Evolutionary conservation across 768 basidiomycete genomes (phyloP), one percentile per base, ranked within the genome.

Genomic region (Termitomyces eurrhizus): DNA sequence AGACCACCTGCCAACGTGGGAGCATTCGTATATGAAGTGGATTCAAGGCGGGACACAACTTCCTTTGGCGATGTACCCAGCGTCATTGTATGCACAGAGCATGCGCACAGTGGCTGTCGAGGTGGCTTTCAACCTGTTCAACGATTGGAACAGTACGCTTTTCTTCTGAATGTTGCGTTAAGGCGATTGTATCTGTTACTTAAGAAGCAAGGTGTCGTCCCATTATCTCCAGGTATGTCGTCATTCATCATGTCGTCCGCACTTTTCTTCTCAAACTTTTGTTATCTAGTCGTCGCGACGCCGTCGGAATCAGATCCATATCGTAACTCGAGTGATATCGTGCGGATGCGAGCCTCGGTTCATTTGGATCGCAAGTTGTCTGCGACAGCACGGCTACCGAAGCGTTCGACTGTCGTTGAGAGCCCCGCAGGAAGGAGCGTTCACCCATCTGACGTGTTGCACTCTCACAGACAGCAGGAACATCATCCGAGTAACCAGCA

Each of bases 81-180:
- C 35, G 76, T 84, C 53, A 85, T 93, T 63, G 83, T 86, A 61
- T 98, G 96, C 72, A 81, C 80, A 6, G 86, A 89, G 14, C 95
- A 96, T 71, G 86, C 82, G 8, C 86, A 88, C 69, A 67, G 75
- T 32, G 83, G 81, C 16, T 92, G 89, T 67, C 78, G 84, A 58
- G 69, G 74, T 26, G 94, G 95, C 12, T 98, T 98, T 74, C 90
- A 92, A 69, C 82, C 92, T 18, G 97, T 97, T 16, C 93, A 95
- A 62, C 81, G 96, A 59, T 75, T 99, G 64, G 97, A 99, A 77
- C 97, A 99, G 71, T 99, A 97, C 72, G 93, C 97, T 2, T 99
- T 95, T 80, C 75, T 99, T 59, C 78, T 99, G 56, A 98, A 98
- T 69, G 97, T 98, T 26, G 97, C 96, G 21, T 79, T 99, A 58